Evolutionary conservation across 768 basidiomycete species (phyloP).

Genomic region (Macrolepiota fuliginosa): DNA sequence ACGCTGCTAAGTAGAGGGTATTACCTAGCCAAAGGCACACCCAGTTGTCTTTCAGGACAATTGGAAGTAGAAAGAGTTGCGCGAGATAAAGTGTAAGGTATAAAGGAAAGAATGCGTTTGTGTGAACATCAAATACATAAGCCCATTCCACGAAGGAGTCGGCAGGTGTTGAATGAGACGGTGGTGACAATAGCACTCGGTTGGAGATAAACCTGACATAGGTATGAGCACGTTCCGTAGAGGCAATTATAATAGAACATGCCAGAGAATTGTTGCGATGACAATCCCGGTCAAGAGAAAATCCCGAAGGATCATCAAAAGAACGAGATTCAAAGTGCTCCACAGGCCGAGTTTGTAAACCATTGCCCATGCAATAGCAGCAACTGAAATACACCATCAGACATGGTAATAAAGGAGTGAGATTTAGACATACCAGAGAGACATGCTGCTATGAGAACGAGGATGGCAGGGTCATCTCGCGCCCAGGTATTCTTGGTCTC

Average conservation of each 20-base stretch:
- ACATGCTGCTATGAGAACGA: constrained; percentile 80
- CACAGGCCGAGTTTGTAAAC: constrained; percentile 67
- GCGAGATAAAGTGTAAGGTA: constrained; percentile 89
- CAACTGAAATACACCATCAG: constrained; percentile 43
- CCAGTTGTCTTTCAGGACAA: constrained; percentile 86
- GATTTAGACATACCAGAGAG: constrained; percentile 58
- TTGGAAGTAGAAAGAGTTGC: constrained; percentile 81
- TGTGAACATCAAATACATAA: constrained; percentile 96
- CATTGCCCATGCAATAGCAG: constrained; percentile 83
- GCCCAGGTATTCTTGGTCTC: constrained; percentile 99
- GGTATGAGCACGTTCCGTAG: constrained; percentile 16
- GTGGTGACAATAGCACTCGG: constrained; percentile 63
- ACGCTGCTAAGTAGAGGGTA: constrained; percentile 88
- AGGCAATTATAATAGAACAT: constrained; percentile 18
- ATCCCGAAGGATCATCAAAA: constrained; percentile 87
- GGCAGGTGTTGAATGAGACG: constrained; percentile 68
- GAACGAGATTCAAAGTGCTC: constrained; percentile 59
- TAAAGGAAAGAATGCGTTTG: constrained; percentile 94
- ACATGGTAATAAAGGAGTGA: not conserved
- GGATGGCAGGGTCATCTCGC: constrained; percentile 93
- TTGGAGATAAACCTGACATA: constrained; percentile 65
- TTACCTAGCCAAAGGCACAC: constrained; percentile 94
- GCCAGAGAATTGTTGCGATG: constrained; percentile 79
- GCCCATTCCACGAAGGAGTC: constrained; percentile 85
- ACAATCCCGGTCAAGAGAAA: constrained; percentile 79